Conservation (phyloP, 257 asterid species). For the Verbascum thapsus region DNA sequence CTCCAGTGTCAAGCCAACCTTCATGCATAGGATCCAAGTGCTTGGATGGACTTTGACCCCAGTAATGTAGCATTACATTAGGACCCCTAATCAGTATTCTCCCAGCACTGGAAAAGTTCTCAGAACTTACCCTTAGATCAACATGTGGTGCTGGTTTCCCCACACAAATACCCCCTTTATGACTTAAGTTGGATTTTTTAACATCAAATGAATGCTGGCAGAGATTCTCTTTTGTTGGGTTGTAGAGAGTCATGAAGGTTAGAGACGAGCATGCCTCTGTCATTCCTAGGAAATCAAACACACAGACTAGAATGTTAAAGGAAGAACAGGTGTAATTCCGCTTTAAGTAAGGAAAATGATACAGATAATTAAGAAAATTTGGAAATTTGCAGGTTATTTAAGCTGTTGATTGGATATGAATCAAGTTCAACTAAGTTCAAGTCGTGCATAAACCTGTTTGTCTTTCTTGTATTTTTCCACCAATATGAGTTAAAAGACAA, state of each 20-base stretch:
- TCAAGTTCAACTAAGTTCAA: too few relatives aligned
- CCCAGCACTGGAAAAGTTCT: conserved; percentile 47
- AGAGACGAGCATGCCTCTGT: conserved; percentile 94
- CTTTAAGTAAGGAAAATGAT: not conserved
- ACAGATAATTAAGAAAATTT: too few relatives aligned
- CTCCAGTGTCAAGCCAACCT: conserved; percentile 91
- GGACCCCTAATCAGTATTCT: conserved; percentile 82
- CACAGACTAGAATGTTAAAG: too few relatives aligned
- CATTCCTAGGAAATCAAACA: conserved; percentile 61
- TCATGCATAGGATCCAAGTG: conserved; percentile 32
- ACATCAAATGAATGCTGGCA: conserved; percentile 22
- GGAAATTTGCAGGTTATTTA: too few relatives aligned
- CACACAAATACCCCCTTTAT: conserved; percentile 61
- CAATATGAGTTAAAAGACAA: too few relatives aligned
- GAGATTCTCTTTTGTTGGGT: conserved; percentile 41
- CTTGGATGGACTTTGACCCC: conserved; percentile 59
- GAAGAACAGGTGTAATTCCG: not conserved
- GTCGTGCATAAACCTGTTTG: too few relatives aligned
- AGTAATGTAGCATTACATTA: conserved; percentile 81
- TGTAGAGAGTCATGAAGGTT: conserved; percentile 80
- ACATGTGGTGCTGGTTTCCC: conserved; percentile 87
- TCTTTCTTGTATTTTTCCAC: too few relatives aligned
- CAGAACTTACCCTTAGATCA: conserved; percentile 49
- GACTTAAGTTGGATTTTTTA: conserved; percentile 30
- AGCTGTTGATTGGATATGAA: too few relatives aligned